phyloP scores from a whole-genome alignment of 495 filamentous ascomycete species.

The Immersiella caudata region DNA sequence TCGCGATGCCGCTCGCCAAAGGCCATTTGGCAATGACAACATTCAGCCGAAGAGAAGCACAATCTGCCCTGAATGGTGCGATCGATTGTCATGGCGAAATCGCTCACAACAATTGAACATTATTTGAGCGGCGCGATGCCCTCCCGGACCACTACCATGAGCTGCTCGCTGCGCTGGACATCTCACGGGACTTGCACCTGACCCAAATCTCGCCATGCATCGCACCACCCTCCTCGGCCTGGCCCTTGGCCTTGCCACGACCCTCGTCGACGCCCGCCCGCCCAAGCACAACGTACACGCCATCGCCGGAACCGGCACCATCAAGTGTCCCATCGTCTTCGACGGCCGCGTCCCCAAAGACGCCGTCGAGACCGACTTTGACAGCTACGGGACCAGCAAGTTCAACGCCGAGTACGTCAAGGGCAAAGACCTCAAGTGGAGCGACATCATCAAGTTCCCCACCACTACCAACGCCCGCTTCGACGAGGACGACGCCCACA shows the following conservation, averaged over 20 bases:
- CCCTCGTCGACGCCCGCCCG: constrained; percentile 5
- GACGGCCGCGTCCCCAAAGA: constrained; percentile 46
- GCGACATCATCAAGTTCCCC: constrained; percentile 50
- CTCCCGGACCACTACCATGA: neutral
- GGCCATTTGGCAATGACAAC: neutral
- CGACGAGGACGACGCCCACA: constrained; percentile 41
- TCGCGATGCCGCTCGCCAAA: constrained; percentile 27
- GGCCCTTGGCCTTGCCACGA: constrained; percentile 16
- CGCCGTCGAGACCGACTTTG: constrained; percentile 43
- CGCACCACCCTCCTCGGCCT: constrained; percentile 24
- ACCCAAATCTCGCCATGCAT: constrained; percentile 25
- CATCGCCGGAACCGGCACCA: constrained; percentile 19
- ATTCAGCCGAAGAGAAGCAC: constrained; percentile 29
- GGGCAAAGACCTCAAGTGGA: constrained; percentile 48
- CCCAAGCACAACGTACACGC: constrained; percentile 1
- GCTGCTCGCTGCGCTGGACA: neutral
- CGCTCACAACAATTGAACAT: neutral
- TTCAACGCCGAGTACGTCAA: constrained; percentile 55
- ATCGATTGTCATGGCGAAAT: neutral
- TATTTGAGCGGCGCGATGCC: constrained; percentile 6
- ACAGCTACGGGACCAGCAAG: constrained; percentile 42
- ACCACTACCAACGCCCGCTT: constrained; percentile 42
- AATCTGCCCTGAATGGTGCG: constrained; percentile 5
- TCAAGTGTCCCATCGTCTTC: constrained; percentile 51
- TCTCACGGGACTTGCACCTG: neutral